These are phyloP conservation scores for Beauveria sp. DNA, from an alignment of 2,329 filamentous ascomycete species.

Conservation along the genomic window DNA sequence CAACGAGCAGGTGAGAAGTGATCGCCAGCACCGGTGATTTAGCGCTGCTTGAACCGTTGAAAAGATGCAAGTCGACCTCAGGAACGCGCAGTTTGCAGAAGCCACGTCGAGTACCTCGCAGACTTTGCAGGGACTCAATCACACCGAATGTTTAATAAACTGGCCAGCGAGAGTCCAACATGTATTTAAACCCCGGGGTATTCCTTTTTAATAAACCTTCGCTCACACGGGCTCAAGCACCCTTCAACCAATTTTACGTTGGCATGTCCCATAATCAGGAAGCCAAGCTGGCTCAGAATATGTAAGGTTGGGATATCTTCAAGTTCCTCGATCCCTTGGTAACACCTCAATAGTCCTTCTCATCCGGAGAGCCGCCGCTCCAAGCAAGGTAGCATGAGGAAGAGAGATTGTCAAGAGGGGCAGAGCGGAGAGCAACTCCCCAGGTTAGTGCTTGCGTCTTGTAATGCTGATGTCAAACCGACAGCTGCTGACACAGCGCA, in stretches of 20 bases:
- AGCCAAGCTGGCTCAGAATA: background rate
- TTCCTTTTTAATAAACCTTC: background rate
- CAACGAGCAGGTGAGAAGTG: too few species aligned
- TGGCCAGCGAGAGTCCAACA: background rate
- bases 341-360: background rate
- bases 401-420: background rate
- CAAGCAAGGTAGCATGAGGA: background rate
- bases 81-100: too few species aligned
- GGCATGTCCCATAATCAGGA: background rate
- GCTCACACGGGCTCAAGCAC: background rate
- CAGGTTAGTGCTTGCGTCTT: background rate
- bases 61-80: too few species aligned
- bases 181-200: background rate
- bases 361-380: background rate
- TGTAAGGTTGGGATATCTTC: background rate
- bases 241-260: background rate
- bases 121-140: too few species aligned
- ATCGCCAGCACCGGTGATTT: too few species aligned
- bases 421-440: background rate
- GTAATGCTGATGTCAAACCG: background rate
- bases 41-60: too few species aligned
- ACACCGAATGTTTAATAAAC: too few species aligned
- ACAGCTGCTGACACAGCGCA: background rate
- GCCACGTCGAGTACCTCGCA: too few species aligned
- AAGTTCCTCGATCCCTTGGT: background rate